Evolutionary conservation across 176 grass and related monocot genomes (phyloP).

Genomic region (Bothriochloa decipiens): DNA sequence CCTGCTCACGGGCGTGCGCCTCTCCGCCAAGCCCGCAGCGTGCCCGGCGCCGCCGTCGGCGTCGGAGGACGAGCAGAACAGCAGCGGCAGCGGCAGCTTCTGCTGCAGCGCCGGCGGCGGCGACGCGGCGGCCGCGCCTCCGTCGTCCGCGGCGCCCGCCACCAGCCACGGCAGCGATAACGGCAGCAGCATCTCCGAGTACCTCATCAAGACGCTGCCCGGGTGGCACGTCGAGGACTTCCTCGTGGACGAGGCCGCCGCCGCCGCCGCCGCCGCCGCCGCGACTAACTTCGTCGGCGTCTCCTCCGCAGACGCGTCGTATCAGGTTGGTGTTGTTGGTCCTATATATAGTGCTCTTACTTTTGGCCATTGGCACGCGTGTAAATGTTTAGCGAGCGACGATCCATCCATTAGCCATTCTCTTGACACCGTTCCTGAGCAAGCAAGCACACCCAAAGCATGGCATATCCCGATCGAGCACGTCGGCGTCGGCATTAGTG

Average conservation of each 20-base stretch:
- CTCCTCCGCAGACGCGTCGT: slow-evolving; percentile 42
- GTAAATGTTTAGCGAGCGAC: background rate
- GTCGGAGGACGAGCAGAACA: slow-evolving; percentile 40
- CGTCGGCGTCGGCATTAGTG: slow-evolving; percentile 48
- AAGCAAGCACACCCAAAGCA: background rate
- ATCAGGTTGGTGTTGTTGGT: slow-evolving; percentile 53
- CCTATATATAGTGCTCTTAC: background rate
- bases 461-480: background rate
- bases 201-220: slow-evolving; percentile 89
- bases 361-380: background rate
- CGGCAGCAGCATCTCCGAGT: slow-evolving; percentile 87
- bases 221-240: slow-evolving; percentile 95
- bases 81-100: slow-evolving; percentile 33
- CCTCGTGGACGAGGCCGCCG: slow-evolving; percentile 53
- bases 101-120: slow-evolving; percentile 38
- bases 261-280: background rate
- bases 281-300: background rate
- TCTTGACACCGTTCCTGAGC: slow-evolving; percentile 7
- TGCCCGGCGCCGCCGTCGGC: slow-evolving; percentile 29
- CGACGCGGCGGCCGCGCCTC: background rate
- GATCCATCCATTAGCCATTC: background rate
- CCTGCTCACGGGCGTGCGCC: slow-evolving; percentile 77
- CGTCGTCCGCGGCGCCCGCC: background rate
- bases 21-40: slow-evolving; percentile 70
- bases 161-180: slow-evolving; percentile 32